phyloP scores from a whole-genome alignment of 2,329 filamentous ascomycete genomes.

The Aspergillus pseudotamarii region DNA sequence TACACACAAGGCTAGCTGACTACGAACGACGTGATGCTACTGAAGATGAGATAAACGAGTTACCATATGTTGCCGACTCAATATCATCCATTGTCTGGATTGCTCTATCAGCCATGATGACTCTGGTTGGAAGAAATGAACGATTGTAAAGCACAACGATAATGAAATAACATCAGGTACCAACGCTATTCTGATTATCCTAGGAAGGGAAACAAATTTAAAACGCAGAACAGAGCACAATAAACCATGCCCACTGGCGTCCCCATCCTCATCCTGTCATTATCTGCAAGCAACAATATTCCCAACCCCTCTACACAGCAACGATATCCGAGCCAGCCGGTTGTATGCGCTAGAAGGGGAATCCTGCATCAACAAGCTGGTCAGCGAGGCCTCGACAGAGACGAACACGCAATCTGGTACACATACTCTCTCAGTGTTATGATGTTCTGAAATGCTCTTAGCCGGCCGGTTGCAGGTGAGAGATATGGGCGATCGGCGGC shows the following conservation, averaged over 20 bases:
- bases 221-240: background rate
- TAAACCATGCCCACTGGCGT: background rate
- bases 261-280: background rate
- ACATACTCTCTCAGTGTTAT: background rate
- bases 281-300: background rate
- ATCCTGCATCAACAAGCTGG: background rate
- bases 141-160: too few relatives aligned
- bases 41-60: too few relatives aligned
- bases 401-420: background rate
- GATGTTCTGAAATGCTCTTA: background rate
- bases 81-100: too few relatives aligned
- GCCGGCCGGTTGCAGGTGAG: background rate
- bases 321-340: background rate
- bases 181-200: too few relatives aligned
- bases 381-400: background rate
- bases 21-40: too few relatives aligned
- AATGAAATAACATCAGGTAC: too few relatives aligned
- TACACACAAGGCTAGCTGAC: too few relatives aligned
- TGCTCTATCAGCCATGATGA: too few relatives aligned
- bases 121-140: too few relatives aligned
- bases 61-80: too few relatives aligned
- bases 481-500: background rate
- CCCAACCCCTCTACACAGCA: background rate
- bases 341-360: background rate
- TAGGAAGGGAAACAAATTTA: too few relatives aligned